Base-by-base conservation (phyloP, 352 stramenopile genomes). In the Globisporangium paddicum region DNA sequence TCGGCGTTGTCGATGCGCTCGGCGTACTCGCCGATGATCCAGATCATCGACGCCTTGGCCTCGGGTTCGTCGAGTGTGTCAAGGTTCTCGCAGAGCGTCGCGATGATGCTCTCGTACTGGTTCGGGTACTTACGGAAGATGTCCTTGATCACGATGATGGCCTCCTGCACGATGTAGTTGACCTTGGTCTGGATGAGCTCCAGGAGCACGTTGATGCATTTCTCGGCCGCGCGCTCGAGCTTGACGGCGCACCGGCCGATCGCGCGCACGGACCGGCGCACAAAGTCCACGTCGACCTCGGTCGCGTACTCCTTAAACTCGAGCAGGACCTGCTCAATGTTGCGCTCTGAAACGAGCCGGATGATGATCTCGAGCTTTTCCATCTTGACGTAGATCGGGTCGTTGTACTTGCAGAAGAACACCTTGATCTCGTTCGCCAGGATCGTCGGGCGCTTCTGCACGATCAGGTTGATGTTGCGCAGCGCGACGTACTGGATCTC, bases 321-420 rank as follows among this genome's bases (percentile, higher is more conserved):
- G 2, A 99, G 79, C 47, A 99, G 77, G 65, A 94, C 92, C 78
- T 99, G 96, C 67, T 99, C 97, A 68, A 99, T 98, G 77, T 99
- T 99, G 53, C 93, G 87, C 71, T 99, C 96, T 14, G 85, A 97
- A 2, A 98, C 96, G 2, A 99, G 72, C 25, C 98, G 97, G 57
- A 99, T 99, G 59, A 99, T 99, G 64, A 99, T 99, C 73, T 99
- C 97, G 13, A 99, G 82, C 73, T 99, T 99, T 72, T 99, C 97
- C 96, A 99, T 99, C 79, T 94, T 94, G 60, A 94, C 84, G 69
- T 94, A 94, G 62, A 94, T 93, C 51, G 97, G 97, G 78, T 99
- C 97, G 79, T 99, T 99, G 86, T 99, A 99, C 80, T 99, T 99
- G 90, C 97, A 99, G 67, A 99, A 99, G 76, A 99, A 92, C 9